A percentile compares a stretch with the other conserved stretches of the same genome.
These are phyloP conservation scores for Neolentinus lepideus DNA, from an alignment of 1,284 basidiomycete genomes.

Conservation along the genomic window DNA sequence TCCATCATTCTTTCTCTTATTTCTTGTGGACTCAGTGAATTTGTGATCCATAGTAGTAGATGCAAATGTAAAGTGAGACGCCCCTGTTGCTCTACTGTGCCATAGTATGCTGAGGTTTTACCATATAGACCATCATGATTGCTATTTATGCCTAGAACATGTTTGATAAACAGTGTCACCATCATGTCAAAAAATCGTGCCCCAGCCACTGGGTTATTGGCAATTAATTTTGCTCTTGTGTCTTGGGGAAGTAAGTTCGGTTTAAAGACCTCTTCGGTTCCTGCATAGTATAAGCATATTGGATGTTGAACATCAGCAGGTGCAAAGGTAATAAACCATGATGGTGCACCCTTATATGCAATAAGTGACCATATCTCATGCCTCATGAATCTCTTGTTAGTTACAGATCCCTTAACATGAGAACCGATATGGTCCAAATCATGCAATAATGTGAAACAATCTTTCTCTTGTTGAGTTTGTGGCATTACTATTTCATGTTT, in stretches of 20 bases:
- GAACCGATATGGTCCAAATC: conserved; percentile 26
- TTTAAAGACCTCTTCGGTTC: conserved; percentile 6
- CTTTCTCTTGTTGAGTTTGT: conserved; percentile 21
- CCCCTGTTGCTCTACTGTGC: conserved; percentile 30
- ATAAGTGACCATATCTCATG: conserved; percentile 32
- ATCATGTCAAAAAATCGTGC: conserved; percentile 18
- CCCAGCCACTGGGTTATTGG: neutral
- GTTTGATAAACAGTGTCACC: conserved; percentile 21
- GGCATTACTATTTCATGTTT: conserved; percentile 17
- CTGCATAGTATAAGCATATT: conserved; percentile 23
- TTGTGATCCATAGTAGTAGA: conserved; percentile 22
- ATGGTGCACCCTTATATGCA: conserved; percentile 21
- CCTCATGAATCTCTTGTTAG: conserved; percentile 25
- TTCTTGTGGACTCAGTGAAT: conserved; percentile 20
- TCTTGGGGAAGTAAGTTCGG: neutral
- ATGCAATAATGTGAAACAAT: conserved; percentile 24
- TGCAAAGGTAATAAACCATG: conserved; percentile 30
- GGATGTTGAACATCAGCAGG: conserved; percentile 24
- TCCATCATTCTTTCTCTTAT: conserved; percentile 19
- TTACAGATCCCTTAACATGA: conserved; percentile 23
- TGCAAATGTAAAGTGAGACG: conserved; percentile 26
- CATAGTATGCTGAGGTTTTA: conserved; percentile 24
- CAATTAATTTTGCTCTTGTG: conserved; percentile 7
- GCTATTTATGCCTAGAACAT: conserved; percentile 20
- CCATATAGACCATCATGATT: conserved; percentile 22